phyloP scores from a whole-genome alignment of 1,139 yeast genomes.

The Protomyces arabidopsidicola region DNA sequence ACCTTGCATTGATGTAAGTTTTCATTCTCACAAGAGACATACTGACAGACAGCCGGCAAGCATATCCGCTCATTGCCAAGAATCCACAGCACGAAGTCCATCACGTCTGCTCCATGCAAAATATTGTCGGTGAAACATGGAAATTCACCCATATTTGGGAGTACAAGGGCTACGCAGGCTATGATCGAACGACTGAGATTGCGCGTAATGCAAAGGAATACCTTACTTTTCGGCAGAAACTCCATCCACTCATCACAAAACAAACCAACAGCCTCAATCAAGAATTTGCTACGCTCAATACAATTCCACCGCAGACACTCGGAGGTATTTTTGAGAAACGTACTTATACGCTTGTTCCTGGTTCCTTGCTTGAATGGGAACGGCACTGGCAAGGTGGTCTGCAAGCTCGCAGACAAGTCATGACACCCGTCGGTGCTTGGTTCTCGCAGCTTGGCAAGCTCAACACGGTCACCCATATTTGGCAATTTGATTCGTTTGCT shows the following conservation, averaged over 20 bases:
- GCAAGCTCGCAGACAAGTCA: slow-evolving; percentile 45
- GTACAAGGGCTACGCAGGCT: slow-evolving; percentile 45
- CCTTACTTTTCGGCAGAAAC: slow-evolving; percentile 37
- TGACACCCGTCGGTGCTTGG: slow-evolving; percentile 50
- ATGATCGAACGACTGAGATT: slow-evolving; percentile 42
- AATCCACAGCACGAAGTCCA: slow-evolving; percentile 40
- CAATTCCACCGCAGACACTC: slow-evolving; percentile 43
- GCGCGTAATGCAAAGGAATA: slow-evolving; percentile 40
- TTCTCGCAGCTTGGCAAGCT: slow-evolving; percentile 44
- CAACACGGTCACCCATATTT: slow-evolving; percentile 44
- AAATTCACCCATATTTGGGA: slow-evolving; percentile 45
- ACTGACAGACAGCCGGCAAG: slow-evolving; percentile 4
- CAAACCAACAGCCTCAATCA: slow-evolving; percentile 42
- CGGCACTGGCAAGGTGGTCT: slow-evolving; percentile 44
- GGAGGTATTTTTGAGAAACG: slow-evolving; percentile 47
- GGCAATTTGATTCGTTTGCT: slow-evolving; percentile 47
- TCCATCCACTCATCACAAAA: slow-evolving; percentile 40
- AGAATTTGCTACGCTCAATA: slow-evolving; percentile 47
- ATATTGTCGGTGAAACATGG: slow-evolving; percentile 44
- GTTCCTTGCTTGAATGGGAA: slow-evolving; percentile 45
- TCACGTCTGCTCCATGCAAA: slow-evolving; percentile 46
- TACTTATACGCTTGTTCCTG: slow-evolving; percentile 43
- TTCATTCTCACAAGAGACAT: background rate
- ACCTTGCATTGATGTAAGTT: slow-evolving; percentile 39
- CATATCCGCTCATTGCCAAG: slow-evolving; percentile 40